Evolutionary conservation across 176 grass and related monocot genomes (phyloP).

Genomic region (Bothriochloa decipiens): DNA sequence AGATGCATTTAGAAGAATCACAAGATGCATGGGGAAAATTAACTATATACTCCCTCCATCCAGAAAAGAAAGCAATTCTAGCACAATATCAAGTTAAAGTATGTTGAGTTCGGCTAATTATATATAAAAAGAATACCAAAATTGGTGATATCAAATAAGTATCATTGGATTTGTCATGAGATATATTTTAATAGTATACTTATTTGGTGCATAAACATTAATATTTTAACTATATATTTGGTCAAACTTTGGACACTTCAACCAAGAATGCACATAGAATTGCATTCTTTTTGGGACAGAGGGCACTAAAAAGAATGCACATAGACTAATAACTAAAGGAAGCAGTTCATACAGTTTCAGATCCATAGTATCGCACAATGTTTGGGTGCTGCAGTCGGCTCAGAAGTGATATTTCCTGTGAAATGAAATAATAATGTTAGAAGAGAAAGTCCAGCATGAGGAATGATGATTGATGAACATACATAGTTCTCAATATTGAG

Average conservation of each 20-base stretch:
- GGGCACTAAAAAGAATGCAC: background rate
- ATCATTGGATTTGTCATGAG: background rate
- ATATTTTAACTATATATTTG: background rate
- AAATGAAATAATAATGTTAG: constrained; percentile 46
- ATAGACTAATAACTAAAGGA: constrained; percentile 9
- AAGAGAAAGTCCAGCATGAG: constrained; percentile 18
- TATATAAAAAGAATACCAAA: background rate
- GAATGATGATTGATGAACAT: constrained; percentile 15
- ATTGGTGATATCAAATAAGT: background rate
- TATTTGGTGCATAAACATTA: background rate
- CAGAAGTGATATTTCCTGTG: constrained; percentile 97
- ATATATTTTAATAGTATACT: background rate
- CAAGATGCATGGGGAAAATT: constrained; percentile 7
- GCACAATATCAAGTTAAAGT: background rate
- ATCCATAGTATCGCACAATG: constrained; percentile 96
- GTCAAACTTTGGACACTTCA: background rate
- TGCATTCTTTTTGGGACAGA: background rate
- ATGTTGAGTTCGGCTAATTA: background rate
- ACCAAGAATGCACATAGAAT: background rate
- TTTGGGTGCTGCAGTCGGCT: constrained; percentile 91
- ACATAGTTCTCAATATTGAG: background rate
- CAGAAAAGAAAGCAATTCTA: background rate
- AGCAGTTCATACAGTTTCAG: constrained; percentile 81
- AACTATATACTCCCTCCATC: background rate
- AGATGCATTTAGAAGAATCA: constrained; percentile 33